Conservation (phyloP, 2,329 filamentous ascomycete genomes). For the Talaromyces sp. region DNA sequence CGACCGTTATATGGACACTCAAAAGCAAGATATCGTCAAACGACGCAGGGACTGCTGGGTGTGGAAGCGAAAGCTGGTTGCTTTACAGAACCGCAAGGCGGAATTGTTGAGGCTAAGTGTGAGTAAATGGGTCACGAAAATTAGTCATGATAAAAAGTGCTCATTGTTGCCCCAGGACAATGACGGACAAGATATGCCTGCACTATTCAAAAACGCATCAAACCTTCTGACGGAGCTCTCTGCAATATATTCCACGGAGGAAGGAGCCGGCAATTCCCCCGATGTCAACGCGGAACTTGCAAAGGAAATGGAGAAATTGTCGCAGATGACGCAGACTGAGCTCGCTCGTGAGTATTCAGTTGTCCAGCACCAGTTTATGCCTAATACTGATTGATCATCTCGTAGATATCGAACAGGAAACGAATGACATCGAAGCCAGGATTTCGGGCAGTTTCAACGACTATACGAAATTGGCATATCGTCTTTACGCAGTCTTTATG, state of each 20-base stretch:
- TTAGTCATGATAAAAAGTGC: not conserved
- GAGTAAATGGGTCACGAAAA: constrained; percentile 13
- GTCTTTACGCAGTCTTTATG: constrained; percentile 86
- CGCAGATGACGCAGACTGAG: constrained; percentile 42
- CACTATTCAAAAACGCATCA: constrained; percentile 32
- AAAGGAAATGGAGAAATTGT: constrained; percentile 42
- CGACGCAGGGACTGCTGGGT: constrained; percentile 68
- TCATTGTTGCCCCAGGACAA: constrained; percentile 13
- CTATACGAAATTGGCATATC: constrained; percentile 65
- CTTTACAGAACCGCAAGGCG: constrained; percentile 46
- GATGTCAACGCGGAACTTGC: constrained; percentile 40
- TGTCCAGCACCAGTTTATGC: not conserved
- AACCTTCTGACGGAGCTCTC: constrained; percentile 43
- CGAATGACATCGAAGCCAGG: constrained; percentile 45
- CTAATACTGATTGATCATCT: not conserved
- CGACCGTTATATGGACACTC: constrained; percentile 73
- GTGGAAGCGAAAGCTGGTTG: constrained; percentile 60
- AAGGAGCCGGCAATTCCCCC: constrained; percentile 36
- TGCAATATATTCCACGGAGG: constrained; percentile 21
- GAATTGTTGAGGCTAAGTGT: constrained; percentile 39
- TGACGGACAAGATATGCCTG: constrained; percentile 27
- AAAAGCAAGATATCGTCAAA: constrained; percentile 57
- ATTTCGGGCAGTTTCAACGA: constrained; percentile 58
- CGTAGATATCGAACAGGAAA: constrained; percentile 40
- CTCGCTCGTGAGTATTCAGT: constrained; percentile 36